These are phyloP conservation scores for Aspergillus fructus DNA, from an alignment of 2,329 filamentous ascomycete genomes.

Conservation along the genomic window DNA sequence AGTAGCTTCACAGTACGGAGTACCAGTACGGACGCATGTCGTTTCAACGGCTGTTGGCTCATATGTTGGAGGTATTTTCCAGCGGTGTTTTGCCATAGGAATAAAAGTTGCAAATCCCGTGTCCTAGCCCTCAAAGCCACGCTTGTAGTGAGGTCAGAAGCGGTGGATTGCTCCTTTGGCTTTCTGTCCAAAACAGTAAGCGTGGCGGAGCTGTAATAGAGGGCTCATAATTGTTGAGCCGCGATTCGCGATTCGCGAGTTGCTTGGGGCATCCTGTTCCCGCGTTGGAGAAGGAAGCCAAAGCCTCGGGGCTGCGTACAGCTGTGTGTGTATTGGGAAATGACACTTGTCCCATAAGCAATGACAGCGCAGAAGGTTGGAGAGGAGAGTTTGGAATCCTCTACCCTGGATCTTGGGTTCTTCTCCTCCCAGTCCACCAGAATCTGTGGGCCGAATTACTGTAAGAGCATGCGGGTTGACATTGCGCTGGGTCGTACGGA, in stretches of 20 bases:
- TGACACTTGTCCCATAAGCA: conserved; percentile 1
- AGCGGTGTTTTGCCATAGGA: neutral
- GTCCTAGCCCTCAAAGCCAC: no score
- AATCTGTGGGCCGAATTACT: neutral
- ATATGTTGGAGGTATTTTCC: neutral
- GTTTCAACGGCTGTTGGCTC: no score
- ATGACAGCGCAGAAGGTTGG: neutral
- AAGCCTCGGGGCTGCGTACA: neutral
- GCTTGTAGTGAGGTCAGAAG: neutral
- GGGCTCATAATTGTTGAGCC: neutral
- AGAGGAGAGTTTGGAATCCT: neutral
- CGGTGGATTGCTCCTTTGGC: neutral
- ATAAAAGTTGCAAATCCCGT: neutral
- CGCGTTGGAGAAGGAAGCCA: neutral
- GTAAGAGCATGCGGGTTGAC: neutral
- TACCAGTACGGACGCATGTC: neutral
- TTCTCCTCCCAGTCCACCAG: neutral
- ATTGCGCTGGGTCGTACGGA: neutral
- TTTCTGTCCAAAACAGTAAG: neutral
- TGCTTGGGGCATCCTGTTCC: neutral
- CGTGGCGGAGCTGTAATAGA: neutral
- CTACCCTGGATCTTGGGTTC: neutral
- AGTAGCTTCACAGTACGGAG: neutral
- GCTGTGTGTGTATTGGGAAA: neutral
- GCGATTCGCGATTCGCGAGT: neutral